Base-by-base conservation (phyloP, 2,329 filamentous ascomycete genomes). In the Colletotrichum gigasporum region DNA sequence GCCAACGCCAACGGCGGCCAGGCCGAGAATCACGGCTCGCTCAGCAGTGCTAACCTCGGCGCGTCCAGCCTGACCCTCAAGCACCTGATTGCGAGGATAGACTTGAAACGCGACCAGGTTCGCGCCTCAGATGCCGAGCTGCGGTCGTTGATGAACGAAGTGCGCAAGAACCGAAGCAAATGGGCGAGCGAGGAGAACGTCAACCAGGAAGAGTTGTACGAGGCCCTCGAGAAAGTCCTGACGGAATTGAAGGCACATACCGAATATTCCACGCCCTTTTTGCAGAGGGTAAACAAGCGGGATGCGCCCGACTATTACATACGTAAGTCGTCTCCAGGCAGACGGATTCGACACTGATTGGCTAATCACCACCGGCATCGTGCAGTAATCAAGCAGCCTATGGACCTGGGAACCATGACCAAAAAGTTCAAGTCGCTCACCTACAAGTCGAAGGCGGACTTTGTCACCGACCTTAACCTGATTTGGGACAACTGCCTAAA, bases 161-260 rank as follows among this genome's bases (percentile, higher is more conserved):
- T 99, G 16, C 89, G 96, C 68, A 99, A 98, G 78, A 98, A 98
- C 71, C 87, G 96, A 72, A 98, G 95, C 78, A 99, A 99, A 80
- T 99, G 96, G 96, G 95, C 96, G 3, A 98, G 92, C 75, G 96
- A 98, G 77, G 96, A 99, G 71, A 96, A 96, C 70, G 91, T 99
- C 66, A 95, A 96, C 64, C 96, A 99, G 78, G 96, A 99, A 78
- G 96, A 99, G 78, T 85, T 99, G 5, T 99, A 99, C 75, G 96
- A 99, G 80, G 93, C 96, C 10, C 85, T 96, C 12, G 96, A 99
- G 76, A 98, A 98, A 80, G 96, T 99, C 54, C 84, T 99, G 72
- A 97, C 94, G 73, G 95, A 98, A 76, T 88, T 99, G 59, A 98
- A 98, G 78, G 96, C 96, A 34, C 94, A 96, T 81, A 97, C 94